Percentiles rank a stretch among this genome's conserved stretches.
These are phyloP conservation scores for Hemisphaericaspora nanyangensis DNA, from an alignment of 805 yeast species.

Conservation along the genomic window DNA sequence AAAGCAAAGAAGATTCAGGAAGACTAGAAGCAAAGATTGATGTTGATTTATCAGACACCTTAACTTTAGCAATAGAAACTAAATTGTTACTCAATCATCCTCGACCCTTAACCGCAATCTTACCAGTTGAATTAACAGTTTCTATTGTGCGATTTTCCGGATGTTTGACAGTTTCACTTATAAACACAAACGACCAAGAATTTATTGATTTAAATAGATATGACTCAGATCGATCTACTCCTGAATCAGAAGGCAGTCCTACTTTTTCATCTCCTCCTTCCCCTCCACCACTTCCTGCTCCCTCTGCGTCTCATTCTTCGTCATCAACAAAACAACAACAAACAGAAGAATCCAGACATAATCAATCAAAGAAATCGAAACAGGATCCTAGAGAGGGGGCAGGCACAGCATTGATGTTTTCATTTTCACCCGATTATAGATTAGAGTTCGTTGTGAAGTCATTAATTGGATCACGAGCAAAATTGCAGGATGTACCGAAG, in stretches of 20 bases:
- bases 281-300: neutral
- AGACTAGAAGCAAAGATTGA: slow-evolving; percentile 82
- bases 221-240: slow-evolving; percentile 14
- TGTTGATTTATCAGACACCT: slow-evolving; percentile 82
- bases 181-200: slow-evolving; percentile 42
- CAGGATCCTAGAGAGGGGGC: slow-evolving; percentile 15
- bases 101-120: slow-evolving; percentile 73
- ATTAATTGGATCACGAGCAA: slow-evolving; percentile 87
- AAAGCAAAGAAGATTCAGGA: slow-evolving; percentile 45
- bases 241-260: slow-evolving; percentile 11
- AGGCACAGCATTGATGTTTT: slow-evolving; percentile 78
- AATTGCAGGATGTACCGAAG: slow-evolving; percentile 90
- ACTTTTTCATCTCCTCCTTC: slow-evolving; percentile 2
- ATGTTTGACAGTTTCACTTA: slow-evolving; percentile 72
- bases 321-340: too few relatives aligned
- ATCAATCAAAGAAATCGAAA: slow-evolving; percentile 2
- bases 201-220: slow-evolving; percentile 11
- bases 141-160: slow-evolving; percentile 91
- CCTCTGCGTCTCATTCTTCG: too few relatives aligned
- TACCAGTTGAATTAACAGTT: slow-evolving; percentile 82
- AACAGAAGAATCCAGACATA: slow-evolving; percentile 3
- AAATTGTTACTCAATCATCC: slow-evolving; percentile 77
- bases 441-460: slow-evolving; percentile 87
- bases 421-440: slow-evolving; percentile 87
- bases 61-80: slow-evolving; percentile 84